These are phyloP conservation scores for Cyberlindnera maclurae DNA, from an alignment of 805 yeast genomes.

Conservation along the genomic window DNA sequence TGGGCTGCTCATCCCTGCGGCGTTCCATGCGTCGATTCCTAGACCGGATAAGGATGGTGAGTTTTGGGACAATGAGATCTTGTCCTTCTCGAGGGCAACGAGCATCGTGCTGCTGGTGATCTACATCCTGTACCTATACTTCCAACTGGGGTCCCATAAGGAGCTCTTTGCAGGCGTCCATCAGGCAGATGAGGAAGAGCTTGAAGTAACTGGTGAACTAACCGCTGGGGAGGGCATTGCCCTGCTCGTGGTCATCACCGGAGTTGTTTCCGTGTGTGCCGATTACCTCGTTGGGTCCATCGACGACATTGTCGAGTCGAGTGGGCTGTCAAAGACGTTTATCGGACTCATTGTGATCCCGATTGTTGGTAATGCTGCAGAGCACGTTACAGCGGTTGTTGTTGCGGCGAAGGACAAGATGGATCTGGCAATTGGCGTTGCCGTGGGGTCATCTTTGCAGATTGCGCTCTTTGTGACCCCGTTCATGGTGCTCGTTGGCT, in stretches of 20 bases:
- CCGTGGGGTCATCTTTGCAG: slow-evolving; percentile 92
- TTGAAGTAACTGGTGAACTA: slow-evolving; percentile 30
- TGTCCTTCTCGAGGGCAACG: slow-evolving; percentile 79
- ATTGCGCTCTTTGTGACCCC: slow-evolving; percentile 95
- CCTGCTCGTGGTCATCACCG: slow-evolving; percentile 54
- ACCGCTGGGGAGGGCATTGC: slow-evolving; percentile 46
- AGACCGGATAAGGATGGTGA: slow-evolving; percentile 24
- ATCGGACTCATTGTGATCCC: slow-evolving; percentile 92
- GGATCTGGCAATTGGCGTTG: slow-evolving; percentile 96
- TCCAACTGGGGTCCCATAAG: slow-evolving; percentile 86
- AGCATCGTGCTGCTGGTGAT: slow-evolving; percentile 70
- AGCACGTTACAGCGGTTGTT: slow-evolving; percentile 92
- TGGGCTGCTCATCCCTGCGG: slow-evolving; percentile 90
- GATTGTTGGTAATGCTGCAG: slow-evolving; percentile 97
- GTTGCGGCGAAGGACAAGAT: slow-evolving; percentile 95
- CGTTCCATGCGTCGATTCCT: slow-evolving; percentile 79
- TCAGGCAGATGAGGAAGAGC: slow-evolving; percentile 30
- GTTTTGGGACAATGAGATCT: slow-evolving; percentile 37
- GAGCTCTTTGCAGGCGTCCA: slow-evolving; percentile 54
- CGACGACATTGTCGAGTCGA: slow-evolving; percentile 74
- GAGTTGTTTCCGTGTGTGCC: slow-evolving; percentile 83
- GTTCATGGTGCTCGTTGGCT: slow-evolving; percentile 89
- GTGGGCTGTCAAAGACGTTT: slow-evolving; percentile 90
- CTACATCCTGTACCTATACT: slow-evolving; percentile 71
- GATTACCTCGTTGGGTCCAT: slow-evolving; percentile 92